Evolutionary conservation across 805 yeast genomes (phyloP).

Genomic region (Metschnikowia koreensis): DNA sequence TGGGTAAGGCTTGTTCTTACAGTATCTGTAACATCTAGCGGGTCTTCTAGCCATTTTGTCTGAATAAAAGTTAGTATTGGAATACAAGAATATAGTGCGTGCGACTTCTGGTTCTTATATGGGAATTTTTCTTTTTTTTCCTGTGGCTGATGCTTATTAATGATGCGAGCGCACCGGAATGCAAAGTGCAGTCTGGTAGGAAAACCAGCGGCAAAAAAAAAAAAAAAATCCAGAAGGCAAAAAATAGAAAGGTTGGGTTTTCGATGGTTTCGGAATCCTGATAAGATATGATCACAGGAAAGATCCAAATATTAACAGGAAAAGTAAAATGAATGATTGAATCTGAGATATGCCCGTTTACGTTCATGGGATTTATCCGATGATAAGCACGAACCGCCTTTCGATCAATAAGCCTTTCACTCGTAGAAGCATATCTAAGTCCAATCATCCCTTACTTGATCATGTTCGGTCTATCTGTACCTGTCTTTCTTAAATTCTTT

Average conservation of each 20-base stretch:
- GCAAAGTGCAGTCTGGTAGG: not conserved
- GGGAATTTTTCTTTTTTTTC: not conserved
- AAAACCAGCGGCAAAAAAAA: not conserved
- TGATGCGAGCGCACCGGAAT: not conserved
- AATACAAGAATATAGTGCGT: not conserved
- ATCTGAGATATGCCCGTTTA: too few relatives aligned
- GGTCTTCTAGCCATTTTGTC: conserved; percentile 99
- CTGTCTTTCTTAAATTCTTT: not conserved
- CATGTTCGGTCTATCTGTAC: not conserved
- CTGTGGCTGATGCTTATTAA: conserved; percentile 5
- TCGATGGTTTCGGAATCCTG: not conserved
- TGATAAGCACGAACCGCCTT: too few relatives aligned
- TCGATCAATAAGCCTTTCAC: too few relatives aligned
- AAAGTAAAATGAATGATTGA: too few relatives aligned
- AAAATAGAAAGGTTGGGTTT: not conserved
- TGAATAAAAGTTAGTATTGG: conserved; percentile 25
- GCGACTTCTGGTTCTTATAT: conserved; percentile 1
- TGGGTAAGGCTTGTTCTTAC: conserved; percentile 99
- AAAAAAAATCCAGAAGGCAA: not conserved
- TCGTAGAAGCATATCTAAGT: too few relatives aligned
- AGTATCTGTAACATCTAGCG: conserved; percentile 99
- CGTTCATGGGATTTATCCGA: too few relatives aligned
- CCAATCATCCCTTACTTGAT: too few relatives aligned
- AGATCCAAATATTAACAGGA: too few relatives aligned
- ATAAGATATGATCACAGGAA: too few relatives aligned